Evolutionary conservation across 1,139 yeast species (phyloP).

Genomic region (Yamadazyma triangularis): DNA sequence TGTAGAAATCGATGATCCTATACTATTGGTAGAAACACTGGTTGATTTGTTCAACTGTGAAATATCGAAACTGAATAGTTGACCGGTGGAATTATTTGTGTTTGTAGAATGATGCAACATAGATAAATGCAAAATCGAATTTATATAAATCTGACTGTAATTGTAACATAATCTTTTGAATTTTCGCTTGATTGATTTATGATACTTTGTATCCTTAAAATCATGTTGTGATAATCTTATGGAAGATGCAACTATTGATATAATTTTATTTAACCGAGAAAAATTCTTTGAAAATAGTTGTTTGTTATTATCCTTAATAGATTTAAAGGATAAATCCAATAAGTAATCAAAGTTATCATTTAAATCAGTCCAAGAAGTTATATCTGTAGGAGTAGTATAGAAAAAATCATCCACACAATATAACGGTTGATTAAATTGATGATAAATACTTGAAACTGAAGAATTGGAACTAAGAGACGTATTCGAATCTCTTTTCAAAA

Average conservation of each 20-base stretch:
- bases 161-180: constrained; percentile 49
- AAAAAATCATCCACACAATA: constrained; percentile 42
- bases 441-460: constrained; percentile 28
- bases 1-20: constrained; percentile 24
- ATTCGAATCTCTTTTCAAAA: constrained; percentile 37
- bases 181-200: constrained; percentile 41
- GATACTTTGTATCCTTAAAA: constrained; percentile 40
- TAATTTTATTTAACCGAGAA: constrained; percentile 44
- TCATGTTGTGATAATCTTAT: constrained; percentile 51
- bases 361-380: constrained; percentile 55
- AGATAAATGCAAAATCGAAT: constrained; percentile 51
- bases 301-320: constrained; percentile 46
- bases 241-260: constrained; percentile 46
- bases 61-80: constrained; percentile 30
- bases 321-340: constrained; percentile 43
- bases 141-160: constrained; percentile 56
- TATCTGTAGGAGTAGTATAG: constrained; percentile 53
- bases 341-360: constrained; percentile 42
- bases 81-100: constrained; percentile 20
- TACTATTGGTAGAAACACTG: constrained; percentile 13
- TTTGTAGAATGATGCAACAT: constrained; percentile 25
- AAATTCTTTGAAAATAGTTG: constrained; percentile 50
- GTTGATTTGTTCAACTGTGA: constrained; percentile 28
- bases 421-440: constrained; percentile 41
- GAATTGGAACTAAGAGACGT: constrained; percentile 29